These are phyloP conservation scores for Tetraselmis striata DNA, from an alignment of 139 green algal genomes.

Conservation along the genomic window DNA sequence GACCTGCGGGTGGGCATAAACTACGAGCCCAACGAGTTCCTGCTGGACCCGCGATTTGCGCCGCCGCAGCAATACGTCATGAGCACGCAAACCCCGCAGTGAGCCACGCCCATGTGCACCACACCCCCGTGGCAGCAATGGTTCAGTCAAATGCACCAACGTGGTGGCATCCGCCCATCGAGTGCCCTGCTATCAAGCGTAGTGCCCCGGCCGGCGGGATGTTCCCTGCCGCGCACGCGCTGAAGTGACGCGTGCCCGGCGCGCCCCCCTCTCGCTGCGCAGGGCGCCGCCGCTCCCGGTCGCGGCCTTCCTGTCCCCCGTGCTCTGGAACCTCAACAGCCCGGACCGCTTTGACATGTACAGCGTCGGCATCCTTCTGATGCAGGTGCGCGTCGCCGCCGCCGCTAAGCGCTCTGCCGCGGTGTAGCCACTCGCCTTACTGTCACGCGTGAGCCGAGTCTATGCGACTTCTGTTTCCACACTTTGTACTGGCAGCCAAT, in stretches of 20 bases:
- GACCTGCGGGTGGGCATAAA: conserved; percentile 89
- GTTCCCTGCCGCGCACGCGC: too few species aligned
- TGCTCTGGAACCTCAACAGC: conserved; percentile 16
- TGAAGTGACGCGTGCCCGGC: too few species aligned
- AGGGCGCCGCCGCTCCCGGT: not conserved
- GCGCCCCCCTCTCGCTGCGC: too few species aligned
- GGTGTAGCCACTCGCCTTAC: too few species aligned
- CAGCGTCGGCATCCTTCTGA: conserved; percentile 55
- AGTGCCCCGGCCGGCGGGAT: too few species aligned
- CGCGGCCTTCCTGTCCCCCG: not conserved
- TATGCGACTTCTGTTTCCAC: too few species aligned
- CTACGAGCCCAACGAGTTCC: conserved; percentile 88
- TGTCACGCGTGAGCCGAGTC: too few species aligned
- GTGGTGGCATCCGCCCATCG: not conserved
- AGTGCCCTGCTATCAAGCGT: too few species aligned
- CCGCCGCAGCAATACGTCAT: conserved; percentile 93
- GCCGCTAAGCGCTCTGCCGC: too few species aligned
- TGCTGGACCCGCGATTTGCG: conserved; percentile 84
- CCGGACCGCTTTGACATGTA: conserved; percentile 3
- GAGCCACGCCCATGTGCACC: not conserved
- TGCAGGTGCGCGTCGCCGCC: conserved; percentile 51
- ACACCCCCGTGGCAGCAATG: too few species aligned
- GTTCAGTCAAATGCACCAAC: too few species aligned
- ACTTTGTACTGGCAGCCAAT: too few species aligned
- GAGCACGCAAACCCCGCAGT: conserved; percentile 42